Evolutionary conservation across 208 protist species (phyloP).

Genomic region (Trypanosoma scelopori): DNA sequence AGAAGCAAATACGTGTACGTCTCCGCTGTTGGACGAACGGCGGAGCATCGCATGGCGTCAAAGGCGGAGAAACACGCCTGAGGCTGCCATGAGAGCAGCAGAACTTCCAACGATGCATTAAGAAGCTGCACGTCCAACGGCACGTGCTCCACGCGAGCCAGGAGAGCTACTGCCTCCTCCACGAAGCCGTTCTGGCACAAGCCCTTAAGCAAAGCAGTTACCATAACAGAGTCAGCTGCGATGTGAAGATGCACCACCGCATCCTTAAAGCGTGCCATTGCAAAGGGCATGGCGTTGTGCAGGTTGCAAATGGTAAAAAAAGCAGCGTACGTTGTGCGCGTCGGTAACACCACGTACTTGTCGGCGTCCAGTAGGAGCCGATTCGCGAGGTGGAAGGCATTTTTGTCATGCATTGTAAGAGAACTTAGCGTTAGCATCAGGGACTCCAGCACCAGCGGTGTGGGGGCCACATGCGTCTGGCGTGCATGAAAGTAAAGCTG

Average conservation of each 20-base stretch:
- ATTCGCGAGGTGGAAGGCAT: conserved; percentile 64
- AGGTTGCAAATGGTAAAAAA: conserved; percentile 76
- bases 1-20: conserved; percentile 82
- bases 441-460: conserved; percentile 65
- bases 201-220: conserved; percentile 66
- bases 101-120: conserved; percentile 79
- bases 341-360: conserved; percentile 76
- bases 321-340: conserved; percentile 77
- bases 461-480: conserved; percentile 59
- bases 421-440: conserved; percentile 71
- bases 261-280: conserved; percentile 63
- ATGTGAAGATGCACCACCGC: conserved; percentile 67
- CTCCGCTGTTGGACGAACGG: conserved; percentile 52
- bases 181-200: conserved; percentile 75
- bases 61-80: conserved; percentile 73
- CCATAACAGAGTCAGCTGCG: conserved; percentile 71
- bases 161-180: conserved; percentile 76
- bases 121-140: conserved; percentile 67
- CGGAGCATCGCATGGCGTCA: conserved; percentile 34
- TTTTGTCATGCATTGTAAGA: conserved; percentile 30
- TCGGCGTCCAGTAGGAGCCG: conserved; percentile 78
- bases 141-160: conserved; percentile 66
- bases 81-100: conserved; percentile 69
- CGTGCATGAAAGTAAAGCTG: conserved; percentile 74
- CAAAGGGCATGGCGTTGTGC: conserved; percentile 77